A percentile compares a stretch with the other conserved stretches of the same genome.
phyloP scores from a whole-genome alignment of 345 rosid genomes.

The Corymbia maculata region DNA sequence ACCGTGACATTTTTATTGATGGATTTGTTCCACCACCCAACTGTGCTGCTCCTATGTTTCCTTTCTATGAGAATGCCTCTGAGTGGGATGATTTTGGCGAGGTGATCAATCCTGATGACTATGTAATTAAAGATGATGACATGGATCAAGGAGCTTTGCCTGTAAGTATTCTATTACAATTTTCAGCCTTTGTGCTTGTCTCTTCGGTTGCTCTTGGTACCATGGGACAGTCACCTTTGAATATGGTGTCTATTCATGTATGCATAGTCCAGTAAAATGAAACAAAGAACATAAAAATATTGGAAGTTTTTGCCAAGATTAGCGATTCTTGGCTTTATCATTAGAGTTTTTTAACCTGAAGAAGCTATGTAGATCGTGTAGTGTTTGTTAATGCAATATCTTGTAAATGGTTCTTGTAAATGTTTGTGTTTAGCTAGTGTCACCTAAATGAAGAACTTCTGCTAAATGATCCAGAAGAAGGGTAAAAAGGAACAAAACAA shows the following conservation, averaged over 20 bases:
- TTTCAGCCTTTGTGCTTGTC: not conserved
- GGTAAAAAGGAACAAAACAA: not conserved
- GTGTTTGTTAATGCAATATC: not conserved
- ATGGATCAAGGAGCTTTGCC: constrained; percentile 62
- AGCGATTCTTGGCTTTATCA: not conserved
- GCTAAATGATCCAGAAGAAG: not conserved
- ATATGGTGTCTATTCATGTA: not conserved
- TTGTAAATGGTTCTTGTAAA: not conserved
- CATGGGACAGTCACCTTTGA: not conserved
- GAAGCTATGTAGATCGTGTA: not conserved
- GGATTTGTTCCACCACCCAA: constrained; percentile 85
- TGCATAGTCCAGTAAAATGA: not conserved
- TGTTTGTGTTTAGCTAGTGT: not conserved
- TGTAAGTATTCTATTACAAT: not conserved
- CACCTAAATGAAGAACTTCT: not conserved
- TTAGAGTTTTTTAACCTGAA: not conserved
- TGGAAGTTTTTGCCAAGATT: not conserved
- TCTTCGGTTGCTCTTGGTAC: not conserved
- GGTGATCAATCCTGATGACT: constrained; percentile 94
- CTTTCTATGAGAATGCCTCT: constrained; percentile 61
- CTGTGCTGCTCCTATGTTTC: constrained; percentile 92
- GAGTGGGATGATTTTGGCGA: constrained; percentile 99
- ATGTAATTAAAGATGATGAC: constrained; percentile 76
- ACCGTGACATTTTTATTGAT: constrained; percentile 73
- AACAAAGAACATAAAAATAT: not conserved